phyloP scores from a whole-genome alignment of 306 rosid genomes.

The Trifolium dubium region DNA sequence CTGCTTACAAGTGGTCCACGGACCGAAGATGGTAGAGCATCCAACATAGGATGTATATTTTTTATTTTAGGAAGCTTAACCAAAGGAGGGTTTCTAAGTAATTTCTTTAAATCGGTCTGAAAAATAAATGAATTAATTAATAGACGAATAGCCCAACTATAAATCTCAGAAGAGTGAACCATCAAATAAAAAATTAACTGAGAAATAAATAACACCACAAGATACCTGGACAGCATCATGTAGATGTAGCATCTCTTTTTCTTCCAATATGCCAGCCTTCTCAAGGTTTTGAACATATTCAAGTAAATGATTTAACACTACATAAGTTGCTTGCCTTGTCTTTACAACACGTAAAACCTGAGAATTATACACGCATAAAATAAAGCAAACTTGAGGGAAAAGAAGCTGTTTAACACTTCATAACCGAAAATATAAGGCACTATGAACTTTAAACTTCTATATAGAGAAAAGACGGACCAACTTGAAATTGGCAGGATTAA shows the following conservation, averaged over 20 bases:
- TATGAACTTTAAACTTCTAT: conserved; percentile 4
- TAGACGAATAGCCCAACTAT: conserved; percentile 4
- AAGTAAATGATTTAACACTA: conserved; percentile 75
- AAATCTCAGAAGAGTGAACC: conserved; percentile 9
- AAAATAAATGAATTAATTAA: conserved; percentile 22
- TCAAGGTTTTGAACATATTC: conserved; percentile 84
- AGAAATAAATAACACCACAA: conserved; percentile 23
- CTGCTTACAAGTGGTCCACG: conserved; percentile 62
- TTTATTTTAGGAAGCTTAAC: conserved; percentile 72
- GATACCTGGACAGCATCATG: conserved; percentile 87
- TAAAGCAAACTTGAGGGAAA: conserved; percentile 15
- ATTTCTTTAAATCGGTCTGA: conserved; percentile 87
- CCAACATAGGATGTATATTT: conserved; percentile 69
- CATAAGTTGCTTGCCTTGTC: conserved; percentile 86
- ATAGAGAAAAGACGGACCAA: conserved; percentile 22
- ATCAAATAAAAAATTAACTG: conserved; percentile 27
- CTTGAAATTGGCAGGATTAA: conserved; percentile 27
- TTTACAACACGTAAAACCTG: conserved; percentile 86
- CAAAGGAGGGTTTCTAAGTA: conserved; percentile 81
- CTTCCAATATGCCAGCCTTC: conserved; percentile 85
- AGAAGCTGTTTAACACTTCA: conserved; percentile 12
- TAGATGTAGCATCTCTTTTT: conserved; percentile 94
- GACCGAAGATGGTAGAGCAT: conserved; percentile 74
- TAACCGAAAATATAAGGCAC: conserved; percentile 10
- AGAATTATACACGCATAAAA: conserved; percentile 28